Evolutionary conservation across 768 basidiomycete genomes (phyloP), one percentile per base, ranked within the genome.

Genomic region (Mycena sanguinolenta): DNA sequence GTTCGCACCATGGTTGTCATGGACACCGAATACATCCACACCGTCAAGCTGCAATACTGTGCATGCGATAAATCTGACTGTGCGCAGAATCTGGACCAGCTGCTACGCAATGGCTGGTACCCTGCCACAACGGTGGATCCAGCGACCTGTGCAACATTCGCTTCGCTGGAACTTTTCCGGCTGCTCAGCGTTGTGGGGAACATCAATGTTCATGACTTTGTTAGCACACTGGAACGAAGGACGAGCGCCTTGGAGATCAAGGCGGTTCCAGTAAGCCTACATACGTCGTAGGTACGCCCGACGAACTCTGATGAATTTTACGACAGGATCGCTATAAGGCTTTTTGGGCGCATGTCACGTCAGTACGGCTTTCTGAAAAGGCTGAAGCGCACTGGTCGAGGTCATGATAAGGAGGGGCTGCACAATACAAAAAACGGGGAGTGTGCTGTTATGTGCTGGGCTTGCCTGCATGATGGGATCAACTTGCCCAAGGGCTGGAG

Each of bases 371-470:
- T 39, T 14, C 21, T 59, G 16, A 12, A 27, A 14, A 63, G 69
- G 16, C 30, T 23, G 2, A 69, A 63, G 17, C 44, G 67, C 2
- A 55, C 36, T 25, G 70, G 55, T 25, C 63, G 46, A 9, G 65
- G n/a, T 13, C 73, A 46, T 50, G 58, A 32, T 49, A 32, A 38
- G 7, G 55, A 42, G 25, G 74, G 69, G 32, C 28, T 74, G 16
- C 6, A 2, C 27, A 44, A 23, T 27, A 28, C 69, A 14, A 54
- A 64, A 32, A 62, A 13, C 16, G 58, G 71, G 3, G 64, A 60
- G 14, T 25, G 65, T 2, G 69, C 69, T 1, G 71, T 77, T 13
- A n/a, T 38, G 28, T 77, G 77, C 38, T 77, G 75, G 65, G 69
- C 77, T 2, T 77, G 77, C 57, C 77, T 75, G 0, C 68, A 46